phyloP scores from a whole-genome alignment of 495 filamentous ascomycete species.

The Apodospora peruviana region DNA sequence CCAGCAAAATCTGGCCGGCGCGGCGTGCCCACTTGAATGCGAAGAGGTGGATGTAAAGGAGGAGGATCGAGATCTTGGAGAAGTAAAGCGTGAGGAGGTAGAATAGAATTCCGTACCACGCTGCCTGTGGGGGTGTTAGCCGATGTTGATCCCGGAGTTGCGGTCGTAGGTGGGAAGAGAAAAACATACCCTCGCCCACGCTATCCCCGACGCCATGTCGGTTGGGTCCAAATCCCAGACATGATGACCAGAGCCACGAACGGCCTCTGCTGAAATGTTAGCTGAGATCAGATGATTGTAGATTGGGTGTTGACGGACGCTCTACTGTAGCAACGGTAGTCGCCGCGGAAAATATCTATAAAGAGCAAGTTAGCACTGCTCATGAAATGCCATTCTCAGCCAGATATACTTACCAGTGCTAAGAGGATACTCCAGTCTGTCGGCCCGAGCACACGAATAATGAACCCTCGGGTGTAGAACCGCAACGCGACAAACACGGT shows the following conservation, averaged over 20 bases:
- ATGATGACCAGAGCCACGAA: conserved; percentile 21
- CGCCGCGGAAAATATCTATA: conserved; percentile 18
- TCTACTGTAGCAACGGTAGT: conserved; percentile 19
- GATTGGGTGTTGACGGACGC: conserved; percentile 11
- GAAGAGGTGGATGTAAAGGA: conserved; percentile 36
- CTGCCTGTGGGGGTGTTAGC: conserved; percentile 9
- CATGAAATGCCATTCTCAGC: background rate
- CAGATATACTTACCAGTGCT: conserved; percentile 14
- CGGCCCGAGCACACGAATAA: conserved; percentile 19
- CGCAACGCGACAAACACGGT: conserved; percentile 24
- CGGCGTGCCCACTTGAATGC: conserved; percentile 26
- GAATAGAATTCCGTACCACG: conserved; percentile 26
- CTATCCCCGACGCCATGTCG: conserved; percentile 9
- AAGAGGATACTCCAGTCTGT: conserved; percentile 27
- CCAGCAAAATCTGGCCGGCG: conserved; percentile 24
- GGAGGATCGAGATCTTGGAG: conserved; percentile 23
- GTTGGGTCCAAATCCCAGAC: conserved; percentile 25
- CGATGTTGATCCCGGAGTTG: background rate
- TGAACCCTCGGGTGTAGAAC: conserved; percentile 21
- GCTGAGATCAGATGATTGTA: background rate
- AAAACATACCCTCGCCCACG: conserved; percentile 21
- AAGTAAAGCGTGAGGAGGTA: conserved; percentile 24
- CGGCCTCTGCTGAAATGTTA: conserved; percentile 12
- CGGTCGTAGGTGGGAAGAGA: background rate
- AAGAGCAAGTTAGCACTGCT: background rate